Evolutionary conservation across 2,329 filamentous ascomycete species (phyloP).

Genomic region (Monilinia aucupariae): DNA sequence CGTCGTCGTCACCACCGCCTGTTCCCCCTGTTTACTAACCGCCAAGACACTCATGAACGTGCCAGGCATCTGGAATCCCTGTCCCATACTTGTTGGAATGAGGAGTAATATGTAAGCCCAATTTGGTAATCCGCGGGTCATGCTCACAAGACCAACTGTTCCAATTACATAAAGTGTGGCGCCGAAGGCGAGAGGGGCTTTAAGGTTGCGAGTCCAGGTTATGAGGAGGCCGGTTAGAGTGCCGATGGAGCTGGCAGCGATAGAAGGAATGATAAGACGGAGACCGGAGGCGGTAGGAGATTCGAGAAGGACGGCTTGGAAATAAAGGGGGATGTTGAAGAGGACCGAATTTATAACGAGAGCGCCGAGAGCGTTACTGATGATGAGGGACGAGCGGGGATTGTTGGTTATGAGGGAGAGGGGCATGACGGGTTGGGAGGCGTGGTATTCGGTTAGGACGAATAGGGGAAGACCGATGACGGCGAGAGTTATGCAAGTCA

Average conservation of each 20-base stretch:
- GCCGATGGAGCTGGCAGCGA: conserved; percentile 50
- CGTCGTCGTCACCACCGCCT: conserved; percentile 65
- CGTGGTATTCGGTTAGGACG: conserved; percentile 47
- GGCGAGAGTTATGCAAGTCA: conserved; percentile 47
- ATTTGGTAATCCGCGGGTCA: conserved; percentile 48
- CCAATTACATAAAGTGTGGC: conserved; percentile 46
- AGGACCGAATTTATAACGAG: conserved; percentile 51
- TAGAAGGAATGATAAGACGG: conserved; percentile 59
- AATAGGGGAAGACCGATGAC: conserved; percentile 46
- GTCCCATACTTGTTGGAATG: conserved; percentile 51
- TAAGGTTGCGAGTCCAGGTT: conserved; percentile 52
- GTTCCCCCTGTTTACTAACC: conserved; percentile 53
- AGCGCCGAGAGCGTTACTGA: conserved; percentile 49
- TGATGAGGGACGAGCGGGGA: conserved; percentile 54
- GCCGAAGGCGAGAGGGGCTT: conserved; percentile 53
- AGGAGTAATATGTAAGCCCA: conserved; percentile 52
- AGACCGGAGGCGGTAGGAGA: conserved; percentile 67
- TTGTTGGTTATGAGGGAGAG: conserved; percentile 45
- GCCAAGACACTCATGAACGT: conserved; percentile 60
- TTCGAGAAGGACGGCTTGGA: conserved; percentile 67
- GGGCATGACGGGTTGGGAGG: conserved; percentile 54
- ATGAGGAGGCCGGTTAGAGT: conserved; percentile 58
- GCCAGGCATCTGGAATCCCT: conserved; percentile 60
- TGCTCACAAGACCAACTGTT: conserved; percentile 43
- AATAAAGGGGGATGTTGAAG: conserved; percentile 66